Percentiles rank a stretch among this genome's conserved stretches.
Evolutionary conservation across 177 flowering plant species (phyloP).

Genomic region (Vitis hybrid): DNA sequence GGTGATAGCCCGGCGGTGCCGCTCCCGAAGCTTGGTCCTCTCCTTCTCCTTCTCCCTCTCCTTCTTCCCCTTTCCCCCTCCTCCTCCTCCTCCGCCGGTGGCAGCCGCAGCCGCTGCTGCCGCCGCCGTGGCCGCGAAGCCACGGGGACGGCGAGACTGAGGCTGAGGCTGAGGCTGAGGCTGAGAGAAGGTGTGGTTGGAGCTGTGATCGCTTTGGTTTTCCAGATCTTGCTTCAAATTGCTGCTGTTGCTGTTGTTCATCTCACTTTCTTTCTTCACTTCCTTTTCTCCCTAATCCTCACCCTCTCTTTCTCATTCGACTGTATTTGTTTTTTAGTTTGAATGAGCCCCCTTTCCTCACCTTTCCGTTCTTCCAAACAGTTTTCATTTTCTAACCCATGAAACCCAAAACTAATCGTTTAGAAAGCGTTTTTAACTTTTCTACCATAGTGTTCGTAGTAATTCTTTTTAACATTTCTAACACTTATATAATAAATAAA

Average conservation of each 20-base stretch:
- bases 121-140: conserved; percentile 63
- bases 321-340: no score
- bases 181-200: conserved; percentile 24
- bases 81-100: neutral
- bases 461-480: no score
- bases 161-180: conserved; percentile 25
- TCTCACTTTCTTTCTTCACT: neutral
- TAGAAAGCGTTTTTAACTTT: no score
- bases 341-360: no score
- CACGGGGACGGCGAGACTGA: conserved; percentile 69
- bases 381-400: no score
- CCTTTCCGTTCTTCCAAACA: no score
- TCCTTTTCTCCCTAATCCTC: neutral
- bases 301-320: neutral
- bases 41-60: conserved; percentile 89
- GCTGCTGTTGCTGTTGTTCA: conserved; percentile 7
- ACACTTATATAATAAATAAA: no score
- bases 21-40: conserved; percentile 78
- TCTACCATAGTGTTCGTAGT: no score
- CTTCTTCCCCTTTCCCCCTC: conserved; percentile 46
- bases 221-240: conserved; percentile 35
- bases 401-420: no score
- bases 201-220: conserved; percentile 28
- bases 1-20: conserved; percentile 86
- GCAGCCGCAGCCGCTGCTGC: conserved; percentile 21